Evolutionary conservation across 148 eudicot species (phyloP).

Genomic region (Rhododendron ferrugineum): DNA sequence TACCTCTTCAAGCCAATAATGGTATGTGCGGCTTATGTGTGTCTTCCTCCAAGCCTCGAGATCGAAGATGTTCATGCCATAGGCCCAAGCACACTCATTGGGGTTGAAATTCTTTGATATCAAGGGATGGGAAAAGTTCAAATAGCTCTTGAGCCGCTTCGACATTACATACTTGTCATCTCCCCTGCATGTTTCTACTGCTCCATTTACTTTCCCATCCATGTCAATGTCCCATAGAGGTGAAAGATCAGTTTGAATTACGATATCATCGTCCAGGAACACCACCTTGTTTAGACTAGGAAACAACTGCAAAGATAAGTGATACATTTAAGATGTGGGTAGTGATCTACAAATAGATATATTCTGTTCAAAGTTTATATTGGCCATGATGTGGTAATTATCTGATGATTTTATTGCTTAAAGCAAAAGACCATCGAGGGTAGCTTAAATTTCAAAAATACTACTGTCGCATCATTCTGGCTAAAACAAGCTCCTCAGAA

Average conservation of each 20-base stretch:
- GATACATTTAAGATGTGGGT: background rate
- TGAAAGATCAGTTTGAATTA: slow-evolving; percentile 78
- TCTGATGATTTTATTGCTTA: background rate
- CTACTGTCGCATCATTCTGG: background rate
- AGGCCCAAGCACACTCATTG: slow-evolving; percentile 94
- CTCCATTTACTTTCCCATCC: slow-evolving; percentile 87
- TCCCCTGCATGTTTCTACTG: slow-evolving; percentile 84
- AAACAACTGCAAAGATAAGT: slow-evolving; percentile 51
- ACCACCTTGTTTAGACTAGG: slow-evolving; percentile 76
- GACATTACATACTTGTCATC: slow-evolving; percentile 90
- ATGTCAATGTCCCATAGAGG: slow-evolving; percentile 84
- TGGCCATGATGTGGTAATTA: background rate
- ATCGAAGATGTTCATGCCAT: slow-evolving; percentile 92
- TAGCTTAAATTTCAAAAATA: background rate
- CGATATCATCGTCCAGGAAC: slow-evolving; percentile 86
- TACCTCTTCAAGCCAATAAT: slow-evolving; percentile 84
- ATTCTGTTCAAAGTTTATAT: background rate
- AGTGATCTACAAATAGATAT: background rate
- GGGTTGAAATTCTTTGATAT: slow-evolving; percentile 57
- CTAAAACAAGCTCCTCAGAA: background rate
- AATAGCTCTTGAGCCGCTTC: slow-evolving; percentile 63
- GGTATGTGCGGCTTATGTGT: slow-evolving; percentile 65
- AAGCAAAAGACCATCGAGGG: background rate
- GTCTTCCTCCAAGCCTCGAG: slow-evolving; percentile 81
- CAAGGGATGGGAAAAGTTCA: slow-evolving; percentile 84